phyloP scores from a whole-genome alignment of 768 basidiomycete species.

The Cystofilobasidium ferigula region DNA sequence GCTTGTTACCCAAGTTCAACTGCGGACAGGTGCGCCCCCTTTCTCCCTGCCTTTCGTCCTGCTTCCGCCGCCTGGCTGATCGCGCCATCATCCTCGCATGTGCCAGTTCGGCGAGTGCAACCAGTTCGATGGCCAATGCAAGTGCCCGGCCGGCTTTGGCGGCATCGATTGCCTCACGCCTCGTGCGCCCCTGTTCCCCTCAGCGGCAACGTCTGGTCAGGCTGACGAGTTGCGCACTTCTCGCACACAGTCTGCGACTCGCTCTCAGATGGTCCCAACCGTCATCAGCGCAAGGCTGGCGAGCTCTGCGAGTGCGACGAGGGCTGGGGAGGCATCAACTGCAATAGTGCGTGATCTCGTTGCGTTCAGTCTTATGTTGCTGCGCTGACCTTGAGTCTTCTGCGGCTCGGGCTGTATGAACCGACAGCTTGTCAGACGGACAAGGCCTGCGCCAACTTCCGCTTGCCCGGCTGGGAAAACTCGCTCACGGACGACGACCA shows the following conservation, averaged over 20 bases:
- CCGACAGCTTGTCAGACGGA: slow-evolving; percentile 70
- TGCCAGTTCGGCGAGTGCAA: slow-evolving; percentile 67
- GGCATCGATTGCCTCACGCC: slow-evolving; percentile 89
- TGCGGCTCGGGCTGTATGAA: background rate
- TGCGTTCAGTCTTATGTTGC: no score
- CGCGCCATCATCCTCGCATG: background rate
- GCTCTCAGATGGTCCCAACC: slow-evolving; percentile 74
- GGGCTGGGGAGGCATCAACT: slow-evolving; percentile 93
- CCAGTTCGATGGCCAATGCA: slow-evolving; percentile 85
- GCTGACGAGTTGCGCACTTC: background rate
- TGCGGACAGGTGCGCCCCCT: slow-evolving; percentile 57
- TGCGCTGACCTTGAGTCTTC: no score
- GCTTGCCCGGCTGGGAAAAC: slow-evolving; percentile 42
- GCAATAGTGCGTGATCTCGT: slow-evolving; percentile 87
- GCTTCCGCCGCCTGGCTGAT: background rate
- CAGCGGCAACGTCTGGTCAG: background rate
- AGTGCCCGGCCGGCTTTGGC: slow-evolving; percentile 94
- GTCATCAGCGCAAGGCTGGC: slow-evolving; percentile 65
- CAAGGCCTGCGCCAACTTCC: slow-evolving; percentile 66
- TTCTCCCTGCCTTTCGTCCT: background rate
- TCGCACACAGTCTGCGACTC: slow-evolving; percentile 72
- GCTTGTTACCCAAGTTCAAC: slow-evolving; percentile 74
- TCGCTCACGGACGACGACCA: slow-evolving; percentile 38
- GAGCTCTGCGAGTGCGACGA: slow-evolving; percentile 78
- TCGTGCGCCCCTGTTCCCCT: slow-evolving; percentile 48